Evolutionary conservation across 345 rosid species (phyloP), one percentile per base, ranked within the genome.

Genomic region (Eutrema yunnanense): DNA sequence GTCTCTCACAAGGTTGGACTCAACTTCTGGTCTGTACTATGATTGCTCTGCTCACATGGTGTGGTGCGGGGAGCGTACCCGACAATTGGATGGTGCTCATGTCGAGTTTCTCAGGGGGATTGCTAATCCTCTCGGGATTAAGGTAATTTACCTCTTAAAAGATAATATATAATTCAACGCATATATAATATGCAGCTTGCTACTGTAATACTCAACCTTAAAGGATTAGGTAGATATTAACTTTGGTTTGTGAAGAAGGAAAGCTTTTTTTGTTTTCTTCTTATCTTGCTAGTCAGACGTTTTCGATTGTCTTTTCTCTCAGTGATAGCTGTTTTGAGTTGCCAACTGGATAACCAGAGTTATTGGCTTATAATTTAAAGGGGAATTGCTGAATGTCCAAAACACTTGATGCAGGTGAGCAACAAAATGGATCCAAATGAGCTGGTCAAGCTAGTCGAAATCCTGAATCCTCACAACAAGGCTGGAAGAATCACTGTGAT

Each of bases 11-110:
- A 79, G 90, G 60, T 43, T 60, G 53, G 90, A 86, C 78, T 86
- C 90, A 37, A 86, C 86, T 30, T 86, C 90, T 6, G 85, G 86
- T 73, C 67, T 78, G 22, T 84, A 80, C 81, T 83, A 86, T 73
- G 85, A 81, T 55, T 86, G 90, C 66, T 84, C 90, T 65, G 85
- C 90, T 33, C 88, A 82, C 78, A 84, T 86, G 90, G 74, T 86
- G 22, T 86, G 90, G 90, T 80, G 81, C 14, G 88, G 90, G 40
- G 90, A 86, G 72, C 84, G 88, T 37, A 86, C 90, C 44, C 65
- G 90, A 9, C 90, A 82, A 32, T 67, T 84, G 68, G 90, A 86
- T 82, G 85, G 90, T 74, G 85, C 88, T 58, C 85, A 84, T 76
- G 80, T 86, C 0, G 88, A 86, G 77, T 86, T 86, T 74, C 73